Evolutionary conservation across 2,329 filamentous ascomycete species (phyloP).

Genomic region (Hymenoscyphus infarciens): DNA sequence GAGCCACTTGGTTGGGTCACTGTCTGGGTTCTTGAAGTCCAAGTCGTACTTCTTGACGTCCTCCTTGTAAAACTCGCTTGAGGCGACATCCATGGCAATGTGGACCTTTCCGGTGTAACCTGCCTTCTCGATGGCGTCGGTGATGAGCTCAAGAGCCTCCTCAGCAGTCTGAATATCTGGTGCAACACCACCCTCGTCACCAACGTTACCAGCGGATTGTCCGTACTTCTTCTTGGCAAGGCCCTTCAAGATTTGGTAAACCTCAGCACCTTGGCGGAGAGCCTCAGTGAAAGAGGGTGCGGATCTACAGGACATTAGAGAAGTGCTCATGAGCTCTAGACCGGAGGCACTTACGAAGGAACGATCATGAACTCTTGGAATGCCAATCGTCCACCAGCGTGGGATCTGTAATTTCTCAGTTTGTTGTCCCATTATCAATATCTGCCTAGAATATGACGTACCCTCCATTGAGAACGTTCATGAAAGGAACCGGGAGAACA

Average conservation of each 20-base stretch:
- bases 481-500: constrained; percentile 85
- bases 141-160: constrained; percentile 96
- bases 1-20: constrained; percentile 94
- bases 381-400: constrained; percentile 92
- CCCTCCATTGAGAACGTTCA: constrained; percentile 84
- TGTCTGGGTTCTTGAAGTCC: constrained; percentile 99
- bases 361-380: constrained; percentile 98
- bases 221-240: constrained; percentile 99
- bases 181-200: constrained; percentile 98
- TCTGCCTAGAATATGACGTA: constrained; percentile 20
- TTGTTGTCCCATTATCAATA: not conserved
- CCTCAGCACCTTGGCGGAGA: constrained; percentile 92
- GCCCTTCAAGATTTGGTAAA: constrained; percentile 96
- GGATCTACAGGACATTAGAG: constrained; percentile 45
- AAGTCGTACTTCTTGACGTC: constrained; percentile 99
- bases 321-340: not conserved
- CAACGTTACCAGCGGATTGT: constrained; percentile 97
- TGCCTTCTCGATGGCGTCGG: constrained; percentile 86
- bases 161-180: constrained; percentile 97
- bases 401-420: constrained; percentile 58
- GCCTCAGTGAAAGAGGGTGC: constrained; percentile 93
- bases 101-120: constrained; percentile 95
- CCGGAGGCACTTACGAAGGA: constrained; percentile 56
- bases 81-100: constrained; percentile 99
- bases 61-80: constrained; percentile 98